Base-by-base conservation (phyloP, 345 rosid species). In the Mercurialis annua region DNA sequence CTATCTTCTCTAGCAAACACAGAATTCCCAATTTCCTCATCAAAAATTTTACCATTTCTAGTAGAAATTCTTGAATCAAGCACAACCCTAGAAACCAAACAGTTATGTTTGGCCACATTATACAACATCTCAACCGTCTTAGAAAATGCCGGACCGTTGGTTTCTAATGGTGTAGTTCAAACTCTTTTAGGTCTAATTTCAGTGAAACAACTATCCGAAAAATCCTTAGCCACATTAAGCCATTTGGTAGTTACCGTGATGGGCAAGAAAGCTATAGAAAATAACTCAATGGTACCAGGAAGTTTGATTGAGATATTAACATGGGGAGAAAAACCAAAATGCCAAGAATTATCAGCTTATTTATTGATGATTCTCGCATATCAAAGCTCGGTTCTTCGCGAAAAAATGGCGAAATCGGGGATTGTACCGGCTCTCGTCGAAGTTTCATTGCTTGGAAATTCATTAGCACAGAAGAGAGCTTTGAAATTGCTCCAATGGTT, bases 281-380 rank as follows among this genome's bases (percentile, higher is more conserved):
- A 80, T 9, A 78, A 83, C 57, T 62, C 75, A 12, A 2, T 68
- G 53, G 91, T 86, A 38, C 96, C 95, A 1, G 82, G 73, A 23
- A 70, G 74, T 66, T 74, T 94, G 77, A 87, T 94, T 44, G 97
- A 89, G 84, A 76, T 84, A 57, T 38, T 94, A 69, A 83, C 91
- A 34, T 94, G 99, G 99, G 97, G 91, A 18, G 95, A 91, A 34
- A 80, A 64, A 67, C 92, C 96, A 0, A 94, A 84, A 72, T 89
- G 95, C 72, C 97, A 91, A 69, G 99, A 94, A 70, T 68, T 84
- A 21, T 74, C 92, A 0, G 99, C 86, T 1, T 89, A 91, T 48
- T 82, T 89, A 68, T 29, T 94, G 62, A 89, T 94, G 97, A 83
- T 89, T 38, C 75, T 94, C 55, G 99, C 95, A 33, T 88, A 94